A percentile compares a stretch with the other conserved stretches of the same genome.
Conservation (phyloP, 129 eudicot genomes). For the Gnaphalium uliginosum region DNA sequence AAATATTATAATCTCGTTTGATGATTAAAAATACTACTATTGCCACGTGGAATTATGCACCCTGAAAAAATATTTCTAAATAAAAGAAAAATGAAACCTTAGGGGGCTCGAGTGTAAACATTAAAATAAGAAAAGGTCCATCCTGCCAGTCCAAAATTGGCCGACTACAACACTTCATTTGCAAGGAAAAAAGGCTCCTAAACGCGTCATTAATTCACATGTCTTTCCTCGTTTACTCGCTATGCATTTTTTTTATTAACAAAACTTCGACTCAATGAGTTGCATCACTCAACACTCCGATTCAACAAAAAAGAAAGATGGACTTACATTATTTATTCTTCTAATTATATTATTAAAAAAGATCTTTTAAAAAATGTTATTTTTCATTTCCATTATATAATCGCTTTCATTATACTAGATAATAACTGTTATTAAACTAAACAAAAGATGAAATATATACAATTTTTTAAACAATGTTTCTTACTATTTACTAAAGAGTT, state of each 20-base stretch:
- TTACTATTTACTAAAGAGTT: no score
- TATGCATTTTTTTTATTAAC: neutral
- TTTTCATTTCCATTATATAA: no score
- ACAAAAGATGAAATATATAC: neutral
- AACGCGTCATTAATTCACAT: slow-evolving; percentile 23
- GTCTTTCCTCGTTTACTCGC: slow-evolving; percentile 5
- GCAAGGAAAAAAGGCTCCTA: slow-evolving; percentile 18
- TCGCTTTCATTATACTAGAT: neutral
- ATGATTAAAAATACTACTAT: no score
- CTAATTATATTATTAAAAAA: neutral
- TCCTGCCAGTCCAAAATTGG: neutral
- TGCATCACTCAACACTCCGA: neutral
- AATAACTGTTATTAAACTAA: neutral
- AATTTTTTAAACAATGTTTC: neutral
- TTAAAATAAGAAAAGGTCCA: slow-evolving; percentile 3
- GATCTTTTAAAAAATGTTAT: no score
- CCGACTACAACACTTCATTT: slow-evolving; percentile 17
- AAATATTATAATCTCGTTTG: no score
- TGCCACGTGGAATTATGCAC: no score
- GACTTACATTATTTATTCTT: neutral
- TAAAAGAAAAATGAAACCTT: neutral
- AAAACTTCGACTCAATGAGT: neutral
- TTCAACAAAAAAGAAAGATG: neutral
- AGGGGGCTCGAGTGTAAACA: slow-evolving; percentile 2
- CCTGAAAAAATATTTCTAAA: no score